Conservation (phyloP, 352 stramenopile species). For the Globisporangium nodosum region DNA sequence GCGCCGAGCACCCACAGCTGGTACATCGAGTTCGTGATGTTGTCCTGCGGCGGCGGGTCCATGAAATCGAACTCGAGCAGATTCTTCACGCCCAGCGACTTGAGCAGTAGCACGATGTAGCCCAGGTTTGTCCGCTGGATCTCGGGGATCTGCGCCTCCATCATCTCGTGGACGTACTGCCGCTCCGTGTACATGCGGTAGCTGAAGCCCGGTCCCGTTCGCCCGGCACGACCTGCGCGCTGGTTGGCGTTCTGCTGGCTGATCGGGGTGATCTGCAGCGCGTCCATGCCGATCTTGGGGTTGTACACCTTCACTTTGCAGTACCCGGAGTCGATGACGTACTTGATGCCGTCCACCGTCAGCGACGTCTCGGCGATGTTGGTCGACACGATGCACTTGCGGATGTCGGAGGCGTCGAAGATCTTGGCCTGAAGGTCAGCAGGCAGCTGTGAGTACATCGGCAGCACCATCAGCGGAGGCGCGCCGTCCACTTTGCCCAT, state of each 20-base stretch:
- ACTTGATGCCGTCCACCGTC: conserved; percentile 96
- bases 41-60: conserved; percentile 95
- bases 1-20: conserved; percentile 98
- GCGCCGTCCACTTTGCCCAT: conserved; percentile 92
- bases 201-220: conserved; percentile 88
- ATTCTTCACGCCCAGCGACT: conserved; percentile 95
- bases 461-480: conserved; percentile 94
- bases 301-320: conserved; percentile 99
- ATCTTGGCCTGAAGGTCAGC: conserved; percentile 98
- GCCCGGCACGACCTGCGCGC: conserved; percentile 90
- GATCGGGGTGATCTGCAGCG: conserved; percentile 93
- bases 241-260: conserved; percentile 98
- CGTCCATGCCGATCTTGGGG: conserved; percentile 98
- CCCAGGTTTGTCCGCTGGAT: conserved; percentile 98
- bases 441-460: conserved; percentile 99
- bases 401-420: conserved; percentile 92
- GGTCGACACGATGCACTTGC: conserved; percentile 97
- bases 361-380: conserved; percentile 98
- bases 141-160: conserved; percentile 96
- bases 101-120: conserved; percentile 97
- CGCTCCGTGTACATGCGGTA: conserved; percentile 97
- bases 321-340: conserved; percentile 97
- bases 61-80: conserved; percentile 99
- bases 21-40: conserved; percentile 98
- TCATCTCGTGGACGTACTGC: conserved; percentile 96